Conservation (phyloP, 192 early-diverging fungal species). For the Lunasporangiospora selenospora region DNA sequence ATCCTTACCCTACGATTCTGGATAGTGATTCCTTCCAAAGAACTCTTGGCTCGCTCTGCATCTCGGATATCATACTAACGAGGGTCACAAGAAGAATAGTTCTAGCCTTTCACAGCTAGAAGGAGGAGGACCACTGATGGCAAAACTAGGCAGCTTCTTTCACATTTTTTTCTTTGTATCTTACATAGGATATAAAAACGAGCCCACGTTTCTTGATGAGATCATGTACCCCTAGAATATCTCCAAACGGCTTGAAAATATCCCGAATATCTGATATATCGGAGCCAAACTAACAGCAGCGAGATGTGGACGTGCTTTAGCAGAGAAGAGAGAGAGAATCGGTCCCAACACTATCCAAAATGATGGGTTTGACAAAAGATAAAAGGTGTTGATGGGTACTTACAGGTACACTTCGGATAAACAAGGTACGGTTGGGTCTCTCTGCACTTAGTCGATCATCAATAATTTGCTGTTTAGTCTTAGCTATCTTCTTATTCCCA, state of each 20-base stretch:
- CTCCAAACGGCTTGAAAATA: conserved; percentile 58
- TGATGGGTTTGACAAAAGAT: too few relatives aligned
- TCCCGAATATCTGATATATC: conserved; percentile 43
- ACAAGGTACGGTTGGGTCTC: conserved; percentile 50
- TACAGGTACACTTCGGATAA: conserved; percentile 55
- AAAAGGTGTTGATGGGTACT: background rate
- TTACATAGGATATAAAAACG: conserved; percentile 68
- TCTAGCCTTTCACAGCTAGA: background rate
- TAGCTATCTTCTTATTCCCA: conserved; percentile 1
- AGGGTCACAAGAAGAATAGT: background rate
- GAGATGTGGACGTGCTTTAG: background rate
- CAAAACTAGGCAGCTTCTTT: background rate
- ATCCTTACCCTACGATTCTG: conserved; percentile 47
- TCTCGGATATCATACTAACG: conserved; percentile 59
- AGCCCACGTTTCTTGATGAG: conserved; percentile 62
- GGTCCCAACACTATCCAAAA: background rate
- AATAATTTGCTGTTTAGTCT: conserved; percentile 20
- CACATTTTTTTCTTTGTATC: conserved; percentile 8
- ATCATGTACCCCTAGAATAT: conserved; percentile 63
- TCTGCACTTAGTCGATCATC: conserved; percentile 46
- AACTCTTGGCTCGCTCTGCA: conserved; percentile 55
- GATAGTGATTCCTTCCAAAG: conserved; percentile 41
- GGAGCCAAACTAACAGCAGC: background rate
- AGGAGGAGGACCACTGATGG: background rate
- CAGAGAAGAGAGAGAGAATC: background rate